Evolutionary conservation across 306 rosid genomes (phyloP), one percentile per base, ranked within the genome.

Genomic region (Alnus glutinosa): DNA sequence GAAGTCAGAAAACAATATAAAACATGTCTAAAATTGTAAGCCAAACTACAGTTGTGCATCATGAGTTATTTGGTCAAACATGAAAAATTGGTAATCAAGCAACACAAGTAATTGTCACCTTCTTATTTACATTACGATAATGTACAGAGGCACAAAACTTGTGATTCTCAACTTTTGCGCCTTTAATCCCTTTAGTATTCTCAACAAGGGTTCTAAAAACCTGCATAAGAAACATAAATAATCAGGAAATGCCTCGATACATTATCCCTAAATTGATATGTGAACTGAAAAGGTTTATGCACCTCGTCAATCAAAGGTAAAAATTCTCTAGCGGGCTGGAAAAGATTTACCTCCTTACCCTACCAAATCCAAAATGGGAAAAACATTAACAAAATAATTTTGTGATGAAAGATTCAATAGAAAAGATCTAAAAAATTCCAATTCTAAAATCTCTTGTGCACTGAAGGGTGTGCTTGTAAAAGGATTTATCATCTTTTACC

Each of bases 141-240:
- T 94, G 98, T 86, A 92, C 97, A 85, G 98, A 90, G 77, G 80
- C 87, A 75, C 98, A 94, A 89, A 94, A 94, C 85, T 92, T 94
- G 92, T 94, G 98, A 64, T 92, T 91, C 78, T 94, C 97, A 79
- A 94, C 91, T 75, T 87, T 91, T 52, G 95, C 90, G 1, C 98
- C 98, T 74, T 86, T 49, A 73, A 94, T 91, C 54, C 61, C 97
- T 77, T 77, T 86, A 15, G 97, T 94, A 42, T 80, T 88, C 71
- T 92, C 92, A 16, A 88, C 87, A 52, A 94, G 97, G 92, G 87
- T 84, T 87, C 84, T 86, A 91, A 88, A 94, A 86, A 92, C 95
- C 98, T 94, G 84, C 80, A 82, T 16, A 11, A 77, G 78, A 71
- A 42, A 9, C 3, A 66, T 7, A 7, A 16, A 32, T 7, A 13